phyloP scores from a whole-genome alignment of 768 basidiomycete genomes.

The Lactarius hengduanensis region DNA sequence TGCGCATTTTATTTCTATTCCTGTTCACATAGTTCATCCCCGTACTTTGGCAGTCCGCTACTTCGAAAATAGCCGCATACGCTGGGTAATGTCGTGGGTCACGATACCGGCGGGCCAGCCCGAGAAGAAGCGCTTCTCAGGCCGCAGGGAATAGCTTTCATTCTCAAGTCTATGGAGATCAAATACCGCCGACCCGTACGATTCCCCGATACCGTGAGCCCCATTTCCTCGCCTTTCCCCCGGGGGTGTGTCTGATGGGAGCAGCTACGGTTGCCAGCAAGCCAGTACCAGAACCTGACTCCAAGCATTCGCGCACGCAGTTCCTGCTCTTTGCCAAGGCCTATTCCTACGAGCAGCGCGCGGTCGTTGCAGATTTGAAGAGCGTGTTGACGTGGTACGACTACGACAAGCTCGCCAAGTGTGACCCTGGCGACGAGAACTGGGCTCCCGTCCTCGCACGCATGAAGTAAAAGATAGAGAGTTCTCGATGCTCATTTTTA shows the following conservation, averaged over 20 bases:
- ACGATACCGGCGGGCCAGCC: conserved; percentile 56
- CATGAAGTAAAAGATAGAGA: conserved; percentile 24
- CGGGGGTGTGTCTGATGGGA: background rate
- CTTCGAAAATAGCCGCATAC: conserved; percentile 70
- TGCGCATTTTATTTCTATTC: conserved; percentile 35
- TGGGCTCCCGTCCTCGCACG: conserved; percentile 38
- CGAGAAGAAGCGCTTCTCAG: conserved; percentile 57
- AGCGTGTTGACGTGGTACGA: conserved; percentile 76
- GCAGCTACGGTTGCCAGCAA: conserved; percentile 63
- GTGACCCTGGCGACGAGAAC: conserved; percentile 54
- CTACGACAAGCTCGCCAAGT: conserved; percentile 64
- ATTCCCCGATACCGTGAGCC: conserved; percentile 66
- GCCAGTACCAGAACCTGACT: conserved; percentile 37
- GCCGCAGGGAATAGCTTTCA: conserved; percentile 66
- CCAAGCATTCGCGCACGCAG: conserved; percentile 35
- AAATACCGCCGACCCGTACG: conserved; percentile 70
- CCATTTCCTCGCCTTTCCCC: conserved; percentile 15
- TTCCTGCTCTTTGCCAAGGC: conserved; percentile 55
- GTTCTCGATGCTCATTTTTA: background rate
- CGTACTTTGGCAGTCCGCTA: conserved; percentile 49
- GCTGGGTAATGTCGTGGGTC: conserved; percentile 60
- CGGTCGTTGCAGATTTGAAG: conserved; percentile 63
- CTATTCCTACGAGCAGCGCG: conserved; percentile 62
- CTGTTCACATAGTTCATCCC: background rate
- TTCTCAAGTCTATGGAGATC: conserved; percentile 67